Percentiles rank a stretch among this genome's conserved stretches.
These are phyloP conservation scores for Kwoniella bestiolae DNA, from an alignment of 768 basidiomycete species.

Conservation along the genomic window DNA sequence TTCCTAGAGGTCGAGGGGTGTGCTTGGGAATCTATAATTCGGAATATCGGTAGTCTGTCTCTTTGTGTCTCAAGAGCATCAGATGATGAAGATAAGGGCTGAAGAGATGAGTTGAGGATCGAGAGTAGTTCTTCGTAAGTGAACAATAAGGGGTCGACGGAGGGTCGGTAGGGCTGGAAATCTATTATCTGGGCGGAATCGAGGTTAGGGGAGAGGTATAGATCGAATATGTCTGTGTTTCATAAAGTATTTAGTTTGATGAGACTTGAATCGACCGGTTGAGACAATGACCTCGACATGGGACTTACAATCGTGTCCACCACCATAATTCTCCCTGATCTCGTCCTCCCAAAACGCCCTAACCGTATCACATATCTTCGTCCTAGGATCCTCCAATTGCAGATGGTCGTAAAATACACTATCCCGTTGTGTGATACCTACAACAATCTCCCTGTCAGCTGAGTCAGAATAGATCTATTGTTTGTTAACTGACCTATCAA, in stretches of 20 bases:
- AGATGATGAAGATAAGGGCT: constrained; percentile 21
- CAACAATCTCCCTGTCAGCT: constrained; percentile 2
- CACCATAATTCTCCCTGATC: constrained; percentile 67
- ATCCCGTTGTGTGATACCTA: constrained; percentile 87
- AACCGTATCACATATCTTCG: constrained; percentile 64
- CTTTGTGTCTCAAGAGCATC: constrained; percentile 7
- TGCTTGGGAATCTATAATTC: constrained; percentile 71
- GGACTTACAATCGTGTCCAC: constrained; percentile 69
- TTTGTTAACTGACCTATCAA: constrained; percentile 67
- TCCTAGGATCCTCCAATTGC: constrained; percentile 66
- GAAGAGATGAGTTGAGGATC: constrained; percentile 17
- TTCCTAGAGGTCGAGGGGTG: constrained; percentile 73
- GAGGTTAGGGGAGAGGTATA: constrained; percentile 82
- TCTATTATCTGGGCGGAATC: constrained; percentile 79
- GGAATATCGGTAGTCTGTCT: constrained; percentile 40
- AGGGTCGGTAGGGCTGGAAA: constrained; percentile 83
- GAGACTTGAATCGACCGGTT: neutral
- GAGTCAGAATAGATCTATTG: neutral
- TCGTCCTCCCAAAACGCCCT: constrained; percentile 70
- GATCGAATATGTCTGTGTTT: constrained; percentile 86
- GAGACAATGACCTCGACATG: neutral
- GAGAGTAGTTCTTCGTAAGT: constrained; percentile 74
- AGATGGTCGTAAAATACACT: constrained; percentile 85
- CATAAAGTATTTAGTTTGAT: too few relatives aligned
- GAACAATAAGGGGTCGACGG: constrained; percentile 87